These are phyloP conservation scores for Solanum sejunctum DNA, from an alignment of 257 asterid species.

Conservation along the genomic window DNA sequence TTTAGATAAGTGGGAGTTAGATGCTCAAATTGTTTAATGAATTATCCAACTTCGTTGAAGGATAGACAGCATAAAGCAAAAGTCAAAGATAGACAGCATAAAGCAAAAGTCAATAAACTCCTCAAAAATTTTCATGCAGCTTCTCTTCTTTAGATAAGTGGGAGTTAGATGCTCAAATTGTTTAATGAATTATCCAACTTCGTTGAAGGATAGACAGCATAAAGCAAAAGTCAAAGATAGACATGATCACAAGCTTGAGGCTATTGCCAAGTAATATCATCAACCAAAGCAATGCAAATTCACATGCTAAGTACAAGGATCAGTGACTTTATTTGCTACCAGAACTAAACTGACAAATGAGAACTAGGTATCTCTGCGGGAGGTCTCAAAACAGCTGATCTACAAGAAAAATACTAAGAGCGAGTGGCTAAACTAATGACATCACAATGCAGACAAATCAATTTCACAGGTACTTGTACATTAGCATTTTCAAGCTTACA, in stretches of 20 bases:
- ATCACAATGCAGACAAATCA: background rate
- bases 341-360: background rate
- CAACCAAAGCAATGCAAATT: background rate
- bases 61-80: background rate
- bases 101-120: background rate
- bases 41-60: background rate
- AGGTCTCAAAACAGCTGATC: background rate
- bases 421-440: background rate
- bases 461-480: background rate
- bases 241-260: background rate
- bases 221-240: background rate
- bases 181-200: background rate
- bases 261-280: background rate
- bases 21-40: background rate
- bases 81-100: too few relatives aligned
- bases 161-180: background rate
- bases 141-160: background rate
- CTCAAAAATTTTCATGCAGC: background rate
- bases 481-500: background rate
- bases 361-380: background rate
- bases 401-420: background rate
- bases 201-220: background rate
- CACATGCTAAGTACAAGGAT: background rate
- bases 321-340: background rate
- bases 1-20: background rate